Base-by-base conservation (phyloP, 176 grass and related monocot species). In the Pontederia crassipes region DNA sequence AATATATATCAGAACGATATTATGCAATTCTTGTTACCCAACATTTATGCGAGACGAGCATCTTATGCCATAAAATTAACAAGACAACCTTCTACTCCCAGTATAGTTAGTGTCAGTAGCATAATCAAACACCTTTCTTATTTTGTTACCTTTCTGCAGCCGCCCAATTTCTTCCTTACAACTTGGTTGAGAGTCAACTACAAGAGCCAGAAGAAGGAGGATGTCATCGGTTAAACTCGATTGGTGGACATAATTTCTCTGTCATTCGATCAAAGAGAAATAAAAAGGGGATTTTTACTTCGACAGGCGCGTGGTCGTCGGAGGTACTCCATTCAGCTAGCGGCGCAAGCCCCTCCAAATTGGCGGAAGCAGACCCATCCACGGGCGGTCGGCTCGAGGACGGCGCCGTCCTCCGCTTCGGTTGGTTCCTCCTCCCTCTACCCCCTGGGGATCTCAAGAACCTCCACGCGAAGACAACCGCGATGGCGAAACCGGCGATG, bases 401-500 rank as follows among this genome's bases (percentile, higher is more conserved):
- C 5, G 66, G 66, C 8, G 52, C 1, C n/a, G 49, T 57, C 56
- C 79, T 80, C 0, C 82, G 85, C 81, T 98, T 98, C 32, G 81
- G 82, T 11, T 72, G 57, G 7, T 59, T 56, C 24, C 79, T 68
- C 29, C 77, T 61, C 45, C 72, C 75, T 11, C 74, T 55, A 46
- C 71, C 55, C 8, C 75, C 72, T 14, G 71, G 62, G 8, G 81
- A 69, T 52, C 79, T 80, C 73, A 92, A 46, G 66, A 98, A 77
- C 74, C 71, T 98, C 93, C 93, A 98, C 11, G 83, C 84, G 72
- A 98, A 98, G 3, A 92, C 81, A 16, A 92, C 74, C 2, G 93
- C 93, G 80, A 98, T 89, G 49, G 93, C 93, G 64, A 98, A 98
- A 9, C 93, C 93, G 12, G 93, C 93, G 53, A 89, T 84, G 17